phyloP scores from a whole-genome alignment of 1,139 yeast species.

The Protomyces arabidopsidicola region DNA sequence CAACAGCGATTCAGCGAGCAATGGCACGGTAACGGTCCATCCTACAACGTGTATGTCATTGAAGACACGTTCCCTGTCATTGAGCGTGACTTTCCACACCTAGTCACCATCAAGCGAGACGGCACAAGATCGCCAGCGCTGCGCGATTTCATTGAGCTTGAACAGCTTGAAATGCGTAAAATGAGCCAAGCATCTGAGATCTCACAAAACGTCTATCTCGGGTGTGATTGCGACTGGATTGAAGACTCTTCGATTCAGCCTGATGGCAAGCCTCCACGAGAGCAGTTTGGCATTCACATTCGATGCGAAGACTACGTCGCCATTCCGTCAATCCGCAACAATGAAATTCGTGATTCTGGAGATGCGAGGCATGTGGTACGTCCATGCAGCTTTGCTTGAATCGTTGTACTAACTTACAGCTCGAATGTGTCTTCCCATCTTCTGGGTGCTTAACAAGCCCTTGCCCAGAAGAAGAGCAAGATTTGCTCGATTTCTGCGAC shows the following conservation, averaged over 20 bases:
- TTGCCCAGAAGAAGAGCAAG: background rate
- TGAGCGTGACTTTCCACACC: constrained; percentile 29
- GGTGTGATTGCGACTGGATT: constrained; percentile 59
- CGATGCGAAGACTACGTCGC: constrained; percentile 20
- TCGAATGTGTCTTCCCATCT: constrained; percentile 16
- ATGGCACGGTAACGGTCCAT: constrained; percentile 5
- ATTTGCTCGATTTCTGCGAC: constrained; percentile 6
- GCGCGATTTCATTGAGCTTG: constrained; percentile 57
- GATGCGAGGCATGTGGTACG: constrained; percentile 7
- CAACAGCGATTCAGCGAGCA: background rate
- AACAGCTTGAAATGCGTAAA: constrained; percentile 70
- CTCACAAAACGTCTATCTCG: constrained; percentile 60
- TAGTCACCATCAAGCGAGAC: constrained; percentile 30
- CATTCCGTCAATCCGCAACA: constrained; percentile 34
- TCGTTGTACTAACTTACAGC: background rate
- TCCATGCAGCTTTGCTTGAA: constrained; percentile 31
- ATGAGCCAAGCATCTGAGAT: constrained; percentile 70
- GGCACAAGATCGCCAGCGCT: constrained; percentile 26
- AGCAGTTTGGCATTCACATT: constrained; percentile 10
- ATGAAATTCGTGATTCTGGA: constrained; percentile 2
- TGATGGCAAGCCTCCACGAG: background rate
- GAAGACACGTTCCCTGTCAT: constrained; percentile 32
- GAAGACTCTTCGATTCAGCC: constrained; percentile 22
- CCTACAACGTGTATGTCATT: constrained; percentile 32
- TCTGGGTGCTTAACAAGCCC: background rate